Evolutionary conservation across 2,329 filamentous ascomycete genomes (phyloP).

Genomic region (Pseudocercospora pini-densiflorae): DNA sequence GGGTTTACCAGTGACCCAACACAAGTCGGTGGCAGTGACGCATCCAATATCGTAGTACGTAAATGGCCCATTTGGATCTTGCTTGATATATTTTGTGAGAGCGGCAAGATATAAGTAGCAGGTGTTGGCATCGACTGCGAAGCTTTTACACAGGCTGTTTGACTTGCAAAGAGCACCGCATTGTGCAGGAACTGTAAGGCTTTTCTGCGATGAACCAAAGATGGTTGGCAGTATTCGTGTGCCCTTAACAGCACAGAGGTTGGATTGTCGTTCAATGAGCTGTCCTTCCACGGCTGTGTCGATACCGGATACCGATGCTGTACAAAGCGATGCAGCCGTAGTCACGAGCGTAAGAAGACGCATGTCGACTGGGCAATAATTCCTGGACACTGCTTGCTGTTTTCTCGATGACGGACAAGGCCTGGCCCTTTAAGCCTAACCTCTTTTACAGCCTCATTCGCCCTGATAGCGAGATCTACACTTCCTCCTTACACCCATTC

Average conservation of each 20-base stretch:
- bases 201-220: neutral
- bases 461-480: neutral
- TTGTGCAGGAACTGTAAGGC: neutral
- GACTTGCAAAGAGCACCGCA: neutral
- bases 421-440: neutral
- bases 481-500: neutral
- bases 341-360: neutral
- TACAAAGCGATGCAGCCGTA: neutral
- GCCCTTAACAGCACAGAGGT: neutral
- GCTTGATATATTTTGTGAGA: neutral
- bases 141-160: neutral
- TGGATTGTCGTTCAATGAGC: neutral
- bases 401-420: neutral
- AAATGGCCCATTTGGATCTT: neutral
- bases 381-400: neutral
- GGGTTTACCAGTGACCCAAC: neutral
- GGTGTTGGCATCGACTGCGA: neutral
- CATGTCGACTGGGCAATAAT: neutral
- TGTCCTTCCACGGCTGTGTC: neutral
- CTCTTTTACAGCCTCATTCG: neutral
- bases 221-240: neutral
- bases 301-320: neutral
- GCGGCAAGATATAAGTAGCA: neutral
- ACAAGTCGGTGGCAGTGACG: neutral
- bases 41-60: neutral